Percentiles rank a stretch among this genome's conserved stretches.
Evolutionary conservation across 2,329 filamentous ascomycete species (phyloP).

Genomic region (Acephala macrosclerotiorum): DNA sequence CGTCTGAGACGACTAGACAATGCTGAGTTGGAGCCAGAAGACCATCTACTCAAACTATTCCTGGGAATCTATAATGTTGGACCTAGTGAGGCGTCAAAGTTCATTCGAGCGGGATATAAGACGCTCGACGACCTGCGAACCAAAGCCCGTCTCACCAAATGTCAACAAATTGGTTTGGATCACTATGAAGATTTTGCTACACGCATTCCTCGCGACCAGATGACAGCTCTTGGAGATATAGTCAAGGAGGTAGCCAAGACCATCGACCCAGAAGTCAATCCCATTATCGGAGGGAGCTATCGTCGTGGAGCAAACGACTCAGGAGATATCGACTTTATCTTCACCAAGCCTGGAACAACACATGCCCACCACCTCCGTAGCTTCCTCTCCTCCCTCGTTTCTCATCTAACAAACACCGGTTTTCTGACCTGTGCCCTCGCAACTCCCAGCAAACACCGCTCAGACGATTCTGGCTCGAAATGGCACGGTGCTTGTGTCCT

Average conservation of each 20-base stretch:
- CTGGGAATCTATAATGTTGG: slow-evolving; percentile 83
- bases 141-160: slow-evolving; percentile 68
- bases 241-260: slow-evolving; percentile 65
- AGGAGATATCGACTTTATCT: slow-evolving; percentile 85
- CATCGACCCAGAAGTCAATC: slow-evolving; percentile 70
- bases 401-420: slow-evolving; percentile 60
- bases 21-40: slow-evolving; percentile 70
- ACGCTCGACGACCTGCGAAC: slow-evolving; percentile 75
- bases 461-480: slow-evolving; percentile 65
- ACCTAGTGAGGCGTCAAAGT: slow-evolving; percentile 71
- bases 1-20: slow-evolving; percentile 75
- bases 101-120: slow-evolving; percentile 77
- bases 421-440: slow-evolving; percentile 79
- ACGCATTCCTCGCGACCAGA: slow-evolving; percentile 80
- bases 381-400: slow-evolving; percentile 70
- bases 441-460: slow-evolving; percentile 47
- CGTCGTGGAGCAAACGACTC: slow-evolving; percentile 77
- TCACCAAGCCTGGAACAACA: slow-evolving; percentile 71
- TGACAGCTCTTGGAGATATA: slow-evolving; percentile 70
- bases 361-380: slow-evolving; percentile 63
- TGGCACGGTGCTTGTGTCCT: slow-evolving; percentile 89
- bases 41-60: slow-evolving; percentile 72
- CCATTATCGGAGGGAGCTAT: slow-evolving; percentile 85
- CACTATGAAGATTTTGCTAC: slow-evolving; percentile 81
- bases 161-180: slow-evolving; percentile 79